Evolutionary conservation across 345 rosid genomes (phyloP), one percentile per base, ranked within the genome.

Genomic region (Mangifera indica): DNA sequence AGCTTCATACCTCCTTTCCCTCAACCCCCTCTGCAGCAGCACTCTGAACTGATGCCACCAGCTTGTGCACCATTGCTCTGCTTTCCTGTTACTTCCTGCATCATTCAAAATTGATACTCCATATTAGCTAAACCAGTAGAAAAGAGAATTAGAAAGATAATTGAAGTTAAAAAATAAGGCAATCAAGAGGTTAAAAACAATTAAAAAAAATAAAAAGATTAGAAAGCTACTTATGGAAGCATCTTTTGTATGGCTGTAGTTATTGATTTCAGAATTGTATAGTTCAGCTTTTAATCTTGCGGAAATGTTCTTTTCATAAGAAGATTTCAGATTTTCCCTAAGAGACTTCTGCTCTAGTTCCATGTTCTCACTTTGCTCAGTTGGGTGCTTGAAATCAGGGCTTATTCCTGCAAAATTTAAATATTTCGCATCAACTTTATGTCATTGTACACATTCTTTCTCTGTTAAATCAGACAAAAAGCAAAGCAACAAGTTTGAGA

Each of bases 21-120:
- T 82, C 56, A 95, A 81, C 5, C 99, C 99, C 63, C 99, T 83
- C 66, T 91, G 96, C 52, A 95, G 90, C 71, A 95, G 78, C 71
- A 92, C 98, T 72, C 80, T 92, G 88, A 95, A 95, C 72, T 95
- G 99, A 71, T 92, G 86, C 97, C 98, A 87, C 99, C 98, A 95
- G 79, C 91, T 89, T 60, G 92, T 92, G 86, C 96, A 85, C 99
- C 99, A 95, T 72, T 89, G 93, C 75, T 89, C 91, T 66, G 91
- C 76, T 76, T 80, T 86, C 74, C 46, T 14, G 20, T 75, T 81
- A 72, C 62, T 84, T 37, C 83, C 97, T 92, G 82, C 61, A 58
- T 48, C 69, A 77, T 54, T 67, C 29, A 14, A 29, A 24, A 25
- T 63, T 46, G 21, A 18, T 57, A 44, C 59, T 18, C 60, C 57